Percentiles rank a stretch among this genome's conserved stretches.
phyloP scores from a whole-genome alignment of 1,284 basidiomycete species.

The Wolfiporia cocos region DNA sequence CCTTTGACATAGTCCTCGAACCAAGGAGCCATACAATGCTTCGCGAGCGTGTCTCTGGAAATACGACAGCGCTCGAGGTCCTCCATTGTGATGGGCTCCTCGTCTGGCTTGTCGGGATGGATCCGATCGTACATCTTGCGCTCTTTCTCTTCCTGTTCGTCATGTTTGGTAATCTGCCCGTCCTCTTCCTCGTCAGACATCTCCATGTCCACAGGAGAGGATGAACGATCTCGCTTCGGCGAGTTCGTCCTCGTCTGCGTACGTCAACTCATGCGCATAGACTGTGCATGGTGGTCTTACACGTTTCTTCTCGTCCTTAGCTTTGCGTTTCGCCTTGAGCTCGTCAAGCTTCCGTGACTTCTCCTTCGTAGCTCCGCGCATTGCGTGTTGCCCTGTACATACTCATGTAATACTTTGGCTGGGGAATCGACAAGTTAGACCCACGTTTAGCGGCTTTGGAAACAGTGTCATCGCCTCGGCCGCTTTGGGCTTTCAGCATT shows the following conservation, averaged over 20 bases:
- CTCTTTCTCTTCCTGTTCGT: conserved; percentile 65
- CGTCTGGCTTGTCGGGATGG: conserved; percentile 17
- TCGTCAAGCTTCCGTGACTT: conserved; percentile 79
- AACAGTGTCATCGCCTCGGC: conserved; percentile 49
- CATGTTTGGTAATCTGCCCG: conserved; percentile 62
- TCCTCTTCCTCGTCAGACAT: conserved; percentile 72
- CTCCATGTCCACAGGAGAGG: conserved; percentile 76
- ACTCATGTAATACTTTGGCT: background rate
- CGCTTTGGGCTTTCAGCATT: conserved; percentile 66
- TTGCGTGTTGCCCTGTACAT: conserved; percentile 59
- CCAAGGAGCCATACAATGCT: conserved; percentile 65
- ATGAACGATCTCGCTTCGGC: conserved; percentile 61
- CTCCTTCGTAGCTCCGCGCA: conserved; percentile 78
- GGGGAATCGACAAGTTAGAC: conserved; percentile 14
- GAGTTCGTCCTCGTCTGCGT: conserved; percentile 40
- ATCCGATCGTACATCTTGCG: conserved; percentile 43
- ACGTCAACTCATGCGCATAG: conserved; percentile 6
- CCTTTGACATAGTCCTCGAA: conserved; percentile 76
- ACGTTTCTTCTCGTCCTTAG: conserved; percentile 71
- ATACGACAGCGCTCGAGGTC: conserved; percentile 57
- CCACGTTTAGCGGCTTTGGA: conserved; percentile 70
- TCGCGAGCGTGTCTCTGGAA: conserved; percentile 57
- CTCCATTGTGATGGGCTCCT: conserved; percentile 46
- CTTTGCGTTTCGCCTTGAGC: conserved; percentile 76
- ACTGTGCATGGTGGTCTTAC: conserved; percentile 36